Evolutionary conservation across 2,329 filamentous ascomycete species (phyloP).

Genomic region (Nemania sp.): DNA sequence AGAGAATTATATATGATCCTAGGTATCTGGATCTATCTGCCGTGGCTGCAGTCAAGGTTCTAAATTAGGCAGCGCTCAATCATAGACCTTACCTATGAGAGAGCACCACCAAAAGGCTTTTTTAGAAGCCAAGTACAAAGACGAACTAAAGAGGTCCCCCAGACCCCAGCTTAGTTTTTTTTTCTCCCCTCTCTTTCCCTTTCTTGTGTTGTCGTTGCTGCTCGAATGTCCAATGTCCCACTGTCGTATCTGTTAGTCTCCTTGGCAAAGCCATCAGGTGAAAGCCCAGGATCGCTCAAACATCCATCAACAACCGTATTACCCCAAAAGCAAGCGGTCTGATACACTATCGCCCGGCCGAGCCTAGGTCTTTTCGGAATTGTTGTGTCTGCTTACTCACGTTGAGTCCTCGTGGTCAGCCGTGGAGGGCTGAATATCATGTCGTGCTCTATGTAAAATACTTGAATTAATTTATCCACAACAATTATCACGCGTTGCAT

Average conservation of each 20-base stretch:
- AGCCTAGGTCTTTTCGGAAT: slow-evolving; percentile 2
- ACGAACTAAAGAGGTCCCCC: too few species aligned
- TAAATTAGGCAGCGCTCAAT: slow-evolving; percentile 4
- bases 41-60: slow-evolving; percentile 1
- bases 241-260: too few species aligned
- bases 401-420: neutral
- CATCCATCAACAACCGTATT: slow-evolving; percentile 2
- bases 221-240: too few species aligned
- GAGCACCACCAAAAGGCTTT: neutral
- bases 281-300: slow-evolving; percentile 1
- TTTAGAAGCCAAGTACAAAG: too few species aligned
- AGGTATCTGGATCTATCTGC: slow-evolving; percentile 1
- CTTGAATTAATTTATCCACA: slow-evolving; percentile 1
- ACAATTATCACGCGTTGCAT: neutral
- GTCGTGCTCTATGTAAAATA: slow-evolving; percentile 23
- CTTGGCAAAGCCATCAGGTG: too few species aligned
- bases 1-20: neutral
- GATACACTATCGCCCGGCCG: slow-evolving; percentile 18
- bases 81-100: neutral
- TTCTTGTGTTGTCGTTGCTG: too few species aligned
- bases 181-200: too few species aligned
- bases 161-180: too few species aligned
- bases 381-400: neutral
- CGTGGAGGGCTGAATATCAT: slow-evolving; percentile 25
- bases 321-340: slow-evolving; percentile 12